phyloP scores from a whole-genome alignment of 2,329 filamentous ascomycete species.

The Aureobasidium lini region DNA sequence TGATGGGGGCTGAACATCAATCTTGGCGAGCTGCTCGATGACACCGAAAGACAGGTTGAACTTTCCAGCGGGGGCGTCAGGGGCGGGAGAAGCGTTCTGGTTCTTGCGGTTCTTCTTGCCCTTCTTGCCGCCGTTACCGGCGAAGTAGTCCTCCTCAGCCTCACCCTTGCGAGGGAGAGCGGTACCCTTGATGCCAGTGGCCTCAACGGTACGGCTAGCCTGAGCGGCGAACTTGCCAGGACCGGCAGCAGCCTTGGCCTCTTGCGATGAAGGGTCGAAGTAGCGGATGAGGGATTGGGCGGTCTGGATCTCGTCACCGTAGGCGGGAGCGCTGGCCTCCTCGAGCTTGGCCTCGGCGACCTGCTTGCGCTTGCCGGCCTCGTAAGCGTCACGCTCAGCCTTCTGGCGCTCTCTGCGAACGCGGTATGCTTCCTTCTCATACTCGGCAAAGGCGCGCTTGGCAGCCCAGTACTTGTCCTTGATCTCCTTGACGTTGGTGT shows the following conservation, averaged over 20 bases:
- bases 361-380: constrained; percentile 67
- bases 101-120: constrained; percentile 82
- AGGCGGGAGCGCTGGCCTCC: constrained; percentile 79
- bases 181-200: constrained; percentile 75
- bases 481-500: constrained; percentile 69
- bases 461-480: constrained; percentile 82
- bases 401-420: constrained; percentile 68
- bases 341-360: constrained; percentile 68
- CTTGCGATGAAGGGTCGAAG: constrained; percentile 67
- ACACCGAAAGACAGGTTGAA: constrained; percentile 87
- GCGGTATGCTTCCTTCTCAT: constrained; percentile 75
- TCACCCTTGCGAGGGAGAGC: constrained; percentile 69
- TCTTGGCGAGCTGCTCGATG: constrained; percentile 78
- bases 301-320: constrained; percentile 83
- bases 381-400: constrained; percentile 68
- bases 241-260: constrained; percentile 54
- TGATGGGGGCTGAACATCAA: constrained; percentile 83
- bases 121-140: constrained; percentile 65
- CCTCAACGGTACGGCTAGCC: constrained; percentile 76
- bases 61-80: constrained; percentile 44
- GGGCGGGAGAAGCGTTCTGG: constrained; percentile 32
- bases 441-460: constrained; percentile 74
- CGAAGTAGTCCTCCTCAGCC: constrained; percentile 77
- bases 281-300: constrained; percentile 82
- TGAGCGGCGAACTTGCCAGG: constrained; percentile 70